Evolutionary conservation across 257 asterid genomes (phyloP).

Genomic region (Primulina huaijiensis): DNA sequence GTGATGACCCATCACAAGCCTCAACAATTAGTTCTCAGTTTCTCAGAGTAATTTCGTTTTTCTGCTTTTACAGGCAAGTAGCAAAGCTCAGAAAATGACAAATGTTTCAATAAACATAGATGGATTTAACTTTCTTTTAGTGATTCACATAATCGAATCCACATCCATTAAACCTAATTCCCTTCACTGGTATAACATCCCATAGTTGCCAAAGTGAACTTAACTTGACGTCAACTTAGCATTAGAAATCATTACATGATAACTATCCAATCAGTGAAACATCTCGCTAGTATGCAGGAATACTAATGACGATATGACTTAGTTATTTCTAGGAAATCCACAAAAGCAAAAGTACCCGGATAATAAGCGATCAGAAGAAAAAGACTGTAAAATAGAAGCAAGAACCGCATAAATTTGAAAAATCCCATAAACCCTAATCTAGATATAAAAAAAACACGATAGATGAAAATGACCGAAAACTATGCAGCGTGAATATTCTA

Average conservation of each 20-base stretch:
- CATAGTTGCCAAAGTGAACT: neutral
- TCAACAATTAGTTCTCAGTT: neutral
- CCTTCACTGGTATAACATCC: neutral
- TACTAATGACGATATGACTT: neutral
- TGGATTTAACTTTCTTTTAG: neutral
- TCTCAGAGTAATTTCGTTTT: neutral
- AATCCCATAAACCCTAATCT: neutral
- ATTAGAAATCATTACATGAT: neutral
- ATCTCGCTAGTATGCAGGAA: neutral
- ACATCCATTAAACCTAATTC: neutral
- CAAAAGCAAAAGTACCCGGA: no score
- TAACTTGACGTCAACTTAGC: neutral
- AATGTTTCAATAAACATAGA: neutral
- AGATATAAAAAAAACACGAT: neutral
- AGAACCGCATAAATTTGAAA: neutral
- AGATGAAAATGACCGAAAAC: conserved; percentile 13
- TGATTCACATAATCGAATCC: neutral
- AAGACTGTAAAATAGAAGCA: neutral
- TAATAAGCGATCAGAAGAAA: conserved; percentile 1
- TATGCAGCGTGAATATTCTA: neutral
- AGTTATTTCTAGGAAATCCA: no score
- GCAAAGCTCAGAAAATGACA: conserved; percentile 4
- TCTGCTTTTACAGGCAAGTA: neutral
- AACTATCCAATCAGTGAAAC: neutral
- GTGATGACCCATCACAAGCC: neutral